phyloP scores from a whole-genome alignment of 805 yeast species.

The Komagataella ulmi region DNA sequence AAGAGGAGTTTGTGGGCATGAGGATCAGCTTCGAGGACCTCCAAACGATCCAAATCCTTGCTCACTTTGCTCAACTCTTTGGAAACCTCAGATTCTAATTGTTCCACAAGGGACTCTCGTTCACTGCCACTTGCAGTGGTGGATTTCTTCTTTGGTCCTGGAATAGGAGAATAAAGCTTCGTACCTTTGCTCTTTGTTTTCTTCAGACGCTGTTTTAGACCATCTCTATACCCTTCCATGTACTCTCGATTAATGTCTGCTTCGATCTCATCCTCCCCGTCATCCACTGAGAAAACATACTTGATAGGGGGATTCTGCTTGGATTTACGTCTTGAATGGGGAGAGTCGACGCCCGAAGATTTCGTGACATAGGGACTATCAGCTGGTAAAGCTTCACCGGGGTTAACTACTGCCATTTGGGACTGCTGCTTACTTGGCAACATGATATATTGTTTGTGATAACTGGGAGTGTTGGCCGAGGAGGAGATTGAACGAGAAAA shows the following conservation, averaged over 20 bases:
- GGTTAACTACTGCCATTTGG: not conserved
- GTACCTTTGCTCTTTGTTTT: conserved; percentile 7
- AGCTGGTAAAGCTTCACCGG: not conserved
- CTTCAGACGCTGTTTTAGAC: conserved; percentile 34
- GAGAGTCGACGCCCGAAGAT: not conserved
- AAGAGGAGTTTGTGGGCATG: not conserved
- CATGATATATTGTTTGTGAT: not conserved
- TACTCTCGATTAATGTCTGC: conserved; percentile 46
- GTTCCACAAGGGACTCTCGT: conserved; percentile 4
- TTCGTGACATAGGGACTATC: not conserved
- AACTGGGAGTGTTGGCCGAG: not conserved
- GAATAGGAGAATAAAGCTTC: not conserved
- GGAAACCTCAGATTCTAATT: conserved; percentile 15
- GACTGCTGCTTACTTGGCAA: not conserved
- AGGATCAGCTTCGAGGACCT: conserved; percentile 15
- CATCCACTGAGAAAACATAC: conserved; percentile 65
- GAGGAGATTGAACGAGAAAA: not conserved
- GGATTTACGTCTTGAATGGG: not conserved
- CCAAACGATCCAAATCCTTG: conserved; percentile 11
- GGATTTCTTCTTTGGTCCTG: not conserved
- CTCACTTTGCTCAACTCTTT: conserved; percentile 10
- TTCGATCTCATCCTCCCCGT: conserved; percentile 61
- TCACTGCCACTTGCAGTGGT: not conserved
- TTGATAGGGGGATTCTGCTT: conserved; percentile 15
- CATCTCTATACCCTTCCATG: conserved; percentile 64